Conservation (phyloP, 495 filamentous ascomycete species). For the Aspergillus bridgeri region DNA sequence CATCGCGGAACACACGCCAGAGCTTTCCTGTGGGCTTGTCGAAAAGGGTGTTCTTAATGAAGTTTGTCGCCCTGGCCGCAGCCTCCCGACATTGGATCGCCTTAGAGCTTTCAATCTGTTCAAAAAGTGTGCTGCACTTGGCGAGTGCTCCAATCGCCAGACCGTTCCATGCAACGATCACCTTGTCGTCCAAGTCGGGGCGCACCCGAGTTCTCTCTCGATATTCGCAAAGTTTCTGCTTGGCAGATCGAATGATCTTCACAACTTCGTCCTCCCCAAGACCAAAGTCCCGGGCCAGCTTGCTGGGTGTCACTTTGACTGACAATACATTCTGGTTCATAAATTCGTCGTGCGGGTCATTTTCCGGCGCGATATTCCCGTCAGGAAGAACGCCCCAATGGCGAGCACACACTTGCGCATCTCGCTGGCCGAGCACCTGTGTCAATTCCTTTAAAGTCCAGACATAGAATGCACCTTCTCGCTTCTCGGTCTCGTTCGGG, state of each 20-base stretch:
- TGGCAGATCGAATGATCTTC: constrained; percentile 63
- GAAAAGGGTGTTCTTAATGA: constrained; percentile 78
- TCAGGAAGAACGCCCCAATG: constrained; percentile 86
- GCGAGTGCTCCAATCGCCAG: constrained; percentile 82
- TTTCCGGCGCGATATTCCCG: constrained; percentile 80
- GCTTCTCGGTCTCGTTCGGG: constrained; percentile 74
- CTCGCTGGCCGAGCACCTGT: constrained; percentile 66
- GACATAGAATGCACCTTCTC: constrained; percentile 92
- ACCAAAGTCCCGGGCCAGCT: constrained; percentile 74
- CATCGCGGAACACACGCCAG: constrained; percentile 74
- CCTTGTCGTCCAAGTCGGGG: constrained; percentile 88
- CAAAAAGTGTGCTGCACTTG: constrained; percentile 65
- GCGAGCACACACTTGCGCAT: constrained; percentile 69
- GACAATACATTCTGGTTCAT: constrained; percentile 70
- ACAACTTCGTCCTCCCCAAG: constrained; percentile 70
- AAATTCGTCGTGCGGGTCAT: constrained; percentile 91
- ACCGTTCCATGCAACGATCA: constrained; percentile 85
- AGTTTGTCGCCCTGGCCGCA: constrained; percentile 66
- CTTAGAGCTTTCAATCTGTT: constrained; percentile 54
- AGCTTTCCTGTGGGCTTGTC: constrained; percentile 59
- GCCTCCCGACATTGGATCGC: constrained; percentile 56
- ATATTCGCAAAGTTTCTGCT: constrained; percentile 67
- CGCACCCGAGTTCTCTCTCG: constrained; percentile 71
- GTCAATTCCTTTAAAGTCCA: constrained; percentile 91
- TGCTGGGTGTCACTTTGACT: constrained; percentile 55